Percentiles rank a stretch among this genome's conserved stretches.
These are phyloP conservation scores for Aspergillus flavus DNA, from an alignment of 2,329 filamentous ascomycete species.

Conservation along the genomic window DNA sequence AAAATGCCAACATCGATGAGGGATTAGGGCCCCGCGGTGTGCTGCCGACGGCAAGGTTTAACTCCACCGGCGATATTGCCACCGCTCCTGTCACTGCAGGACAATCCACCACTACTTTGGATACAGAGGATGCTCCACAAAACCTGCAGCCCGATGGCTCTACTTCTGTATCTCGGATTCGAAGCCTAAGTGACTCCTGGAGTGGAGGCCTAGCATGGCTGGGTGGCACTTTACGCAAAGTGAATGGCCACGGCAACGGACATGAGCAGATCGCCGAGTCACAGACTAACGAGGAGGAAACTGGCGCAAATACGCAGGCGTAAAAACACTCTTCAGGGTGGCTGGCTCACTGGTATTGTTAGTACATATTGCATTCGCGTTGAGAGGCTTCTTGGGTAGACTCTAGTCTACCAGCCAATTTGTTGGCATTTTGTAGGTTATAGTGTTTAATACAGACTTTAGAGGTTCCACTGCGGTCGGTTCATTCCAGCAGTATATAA, in stretches of 20 bases:
- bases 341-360: slow-evolving; percentile 9
- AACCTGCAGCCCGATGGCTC: slow-evolving; percentile 20
- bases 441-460: not conserved
- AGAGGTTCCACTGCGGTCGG: not conserved
- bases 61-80: slow-evolving; percentile 27
- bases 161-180: slow-evolving; percentile 28
- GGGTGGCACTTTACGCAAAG: slow-evolving; percentile 34
- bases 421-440: not conserved
- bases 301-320: slow-evolving; percentile 9
- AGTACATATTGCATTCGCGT: slow-evolving; percentile 11
- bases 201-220: slow-evolving; percentile 39
- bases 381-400: not conserved
- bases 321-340: slow-evolving; percentile 6
- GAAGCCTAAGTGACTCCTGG: slow-evolving; percentile 44
- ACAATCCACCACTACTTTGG: slow-evolving; percentile 25
- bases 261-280: slow-evolving; percentile 7
- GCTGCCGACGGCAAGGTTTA: slow-evolving; percentile 30
- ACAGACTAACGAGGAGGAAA: not conserved
- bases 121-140: slow-evolving; percentile 17
- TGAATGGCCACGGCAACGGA: slow-evolving; percentile 7
- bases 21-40: slow-evolving; percentile 21
- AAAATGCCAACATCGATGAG: slow-evolving; percentile 22
- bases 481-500: not conserved
- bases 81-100: slow-evolving; percentile 24
- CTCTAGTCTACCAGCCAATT: slow-evolving; percentile 3